These are phyloP conservation scores for Penicillium tannophilum DNA, from an alignment of 495 filamentous ascomycete genomes.

Conservation along the genomic window DNA sequence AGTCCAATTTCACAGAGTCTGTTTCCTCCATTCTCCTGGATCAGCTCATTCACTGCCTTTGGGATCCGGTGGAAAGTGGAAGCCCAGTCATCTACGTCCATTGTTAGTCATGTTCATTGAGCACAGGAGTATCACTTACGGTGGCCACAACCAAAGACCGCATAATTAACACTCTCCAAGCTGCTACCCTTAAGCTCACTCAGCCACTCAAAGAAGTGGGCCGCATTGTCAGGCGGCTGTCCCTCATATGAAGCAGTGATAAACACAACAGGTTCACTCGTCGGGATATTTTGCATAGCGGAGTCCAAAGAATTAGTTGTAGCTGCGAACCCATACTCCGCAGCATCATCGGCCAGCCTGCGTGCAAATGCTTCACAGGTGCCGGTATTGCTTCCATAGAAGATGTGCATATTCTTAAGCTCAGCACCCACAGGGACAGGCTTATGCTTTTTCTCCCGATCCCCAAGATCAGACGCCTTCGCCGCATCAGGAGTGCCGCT, in stretches of 20 bases:
- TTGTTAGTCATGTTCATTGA: conserved; percentile 20
- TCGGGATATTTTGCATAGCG: conserved; percentile 62
- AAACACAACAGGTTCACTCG: conserved; percentile 62
- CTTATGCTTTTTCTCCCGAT: conserved; percentile 27
- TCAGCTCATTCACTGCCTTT: conserved; percentile 57
- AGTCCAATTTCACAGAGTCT: conserved; percentile 58
- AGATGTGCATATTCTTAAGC: conserved; percentile 59
- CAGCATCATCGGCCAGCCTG: conserved; percentile 60
- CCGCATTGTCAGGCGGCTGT: conserved; percentile 73
- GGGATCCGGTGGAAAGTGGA: conserved; percentile 74
- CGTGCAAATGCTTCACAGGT: conserved; percentile 74
- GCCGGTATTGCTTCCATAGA: conserved; percentile 74
- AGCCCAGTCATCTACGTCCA: conserved; percentile 56
- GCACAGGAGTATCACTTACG: conserved; percentile 27
- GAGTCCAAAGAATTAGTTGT: conserved; percentile 61
- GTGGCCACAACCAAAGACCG: conserved; percentile 59
- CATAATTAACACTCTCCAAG: conserved; percentile 58
- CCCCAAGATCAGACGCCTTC: conserved; percentile 16
- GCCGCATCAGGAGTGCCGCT: conserved; percentile 23
- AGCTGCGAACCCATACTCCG: conserved; percentile 58
- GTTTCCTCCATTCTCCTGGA: conserved; percentile 53
- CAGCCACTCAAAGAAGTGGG: conserved; percentile 69
- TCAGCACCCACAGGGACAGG: conserved; percentile 17
- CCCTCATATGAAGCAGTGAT: conserved; percentile 76
- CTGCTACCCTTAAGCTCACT: conserved; percentile 49